Percentiles rank a stretch among this genome's conserved stretches.
phyloP scores from a whole-genome alignment of 139 green algal species.

The Volvox africanus region DNA sequence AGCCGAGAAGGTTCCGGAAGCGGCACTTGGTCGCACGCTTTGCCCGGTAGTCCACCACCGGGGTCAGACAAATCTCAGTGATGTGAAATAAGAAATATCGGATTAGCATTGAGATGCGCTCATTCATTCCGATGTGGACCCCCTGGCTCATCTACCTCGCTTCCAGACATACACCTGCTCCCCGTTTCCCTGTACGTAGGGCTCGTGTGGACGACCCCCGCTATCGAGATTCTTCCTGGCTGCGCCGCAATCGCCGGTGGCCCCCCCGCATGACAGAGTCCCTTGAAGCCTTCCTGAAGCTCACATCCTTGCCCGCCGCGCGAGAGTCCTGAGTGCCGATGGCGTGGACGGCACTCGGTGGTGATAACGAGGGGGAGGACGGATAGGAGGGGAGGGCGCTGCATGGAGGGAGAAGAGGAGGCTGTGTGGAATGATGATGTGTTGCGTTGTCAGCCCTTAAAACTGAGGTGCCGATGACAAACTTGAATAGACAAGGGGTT shows the following conservation, averaged over 20 bases:
- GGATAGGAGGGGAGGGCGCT: not conserved
- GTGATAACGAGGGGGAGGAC: not conserved
- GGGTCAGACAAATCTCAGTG: too few relatives aligned
- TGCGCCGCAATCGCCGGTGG: conserved; percentile 78
- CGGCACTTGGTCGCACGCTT: too few relatives aligned
- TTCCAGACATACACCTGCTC: not conserved
- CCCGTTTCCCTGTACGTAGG: conserved; percentile 35
- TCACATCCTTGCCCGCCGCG: conserved; percentile 58
- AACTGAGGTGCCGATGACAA: too few relatives aligned
- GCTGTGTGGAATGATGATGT: not conserved
- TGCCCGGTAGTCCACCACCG: too few relatives aligned
- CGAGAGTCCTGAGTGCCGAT: not conserved
- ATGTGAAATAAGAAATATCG: too few relatives aligned
- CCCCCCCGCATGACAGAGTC: conserved; percentile 71
- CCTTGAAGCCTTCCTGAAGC: conserved; percentile 79
- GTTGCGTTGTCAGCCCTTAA: too few relatives aligned
- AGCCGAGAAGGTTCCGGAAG: too few relatives aligned
- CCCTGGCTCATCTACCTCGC: too few relatives aligned
- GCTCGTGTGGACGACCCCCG: conserved; percentile 72
- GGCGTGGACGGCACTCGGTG: not conserved
- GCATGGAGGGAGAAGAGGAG: not conserved
- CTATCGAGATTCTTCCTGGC: conserved; percentile 70
- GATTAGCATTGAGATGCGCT: too few relatives aligned
- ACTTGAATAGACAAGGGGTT: too few relatives aligned
- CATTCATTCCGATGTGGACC: too few relatives aligned